These are phyloP conservation scores for Barbarea vulgaris DNA, from an alignment of 345 rosid genomes.

Conservation along the genomic window DNA sequence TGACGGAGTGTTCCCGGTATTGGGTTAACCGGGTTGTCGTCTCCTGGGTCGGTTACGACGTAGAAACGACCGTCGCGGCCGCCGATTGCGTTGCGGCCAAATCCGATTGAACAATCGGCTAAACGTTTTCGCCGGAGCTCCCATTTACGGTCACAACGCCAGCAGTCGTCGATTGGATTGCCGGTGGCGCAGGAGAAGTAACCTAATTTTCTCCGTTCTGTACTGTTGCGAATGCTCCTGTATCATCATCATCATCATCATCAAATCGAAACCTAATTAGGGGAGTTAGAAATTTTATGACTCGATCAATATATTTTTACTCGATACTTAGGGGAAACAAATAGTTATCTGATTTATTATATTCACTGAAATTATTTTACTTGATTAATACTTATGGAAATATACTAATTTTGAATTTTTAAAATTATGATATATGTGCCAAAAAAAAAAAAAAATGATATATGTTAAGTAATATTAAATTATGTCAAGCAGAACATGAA, in stretches of 20 bases:
- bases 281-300: not conserved
- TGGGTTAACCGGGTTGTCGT: conserved; percentile 66
- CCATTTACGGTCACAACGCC: conserved; percentile 78
- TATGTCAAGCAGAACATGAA: no score
- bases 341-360: no score
- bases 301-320: not conserved
- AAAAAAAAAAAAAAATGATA: no score
- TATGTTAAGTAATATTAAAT: no score
- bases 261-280: not conserved
- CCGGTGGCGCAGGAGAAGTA: conserved; percentile 67
- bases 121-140: conserved; percentile 54
- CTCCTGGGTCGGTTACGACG: conserved; percentile 57
- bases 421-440: no score
- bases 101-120: conserved; percentile 73
- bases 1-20: conserved; percentile 77
- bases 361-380: no score
- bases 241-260: conserved; percentile 17
- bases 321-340: no score
- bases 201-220: conserved; percentile 69
- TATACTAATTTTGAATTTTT: not conserved
- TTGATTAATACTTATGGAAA: no score
- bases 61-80: conserved; percentile 77
- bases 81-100: conserved; percentile 78
- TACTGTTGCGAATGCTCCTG: conserved; percentile 78
- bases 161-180: conserved; percentile 83